Conservation (phyloP, 768 basidiomycete species). For the Tubosaeta sp. region DNA sequence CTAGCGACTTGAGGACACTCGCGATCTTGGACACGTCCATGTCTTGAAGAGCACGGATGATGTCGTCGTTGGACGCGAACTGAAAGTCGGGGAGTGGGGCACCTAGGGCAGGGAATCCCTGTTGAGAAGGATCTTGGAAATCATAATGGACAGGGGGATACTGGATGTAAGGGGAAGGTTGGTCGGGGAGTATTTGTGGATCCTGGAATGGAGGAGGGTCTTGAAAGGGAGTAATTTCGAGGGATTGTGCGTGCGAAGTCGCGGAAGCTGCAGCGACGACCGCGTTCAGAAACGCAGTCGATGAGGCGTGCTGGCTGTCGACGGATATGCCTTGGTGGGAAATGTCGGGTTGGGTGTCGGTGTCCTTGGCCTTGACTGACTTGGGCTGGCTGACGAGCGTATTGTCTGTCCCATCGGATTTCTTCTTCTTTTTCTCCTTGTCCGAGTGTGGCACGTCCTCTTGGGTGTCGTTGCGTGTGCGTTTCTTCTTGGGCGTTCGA, state of each 20-base stretch:
- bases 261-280: constrained; percentile 64
- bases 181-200: constrained; percentile 27
- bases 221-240: constrained; percentile 25
- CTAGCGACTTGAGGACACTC: constrained; percentile 58
- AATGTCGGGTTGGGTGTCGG: constrained; percentile 26
- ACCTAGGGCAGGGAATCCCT: constrained; percentile 21
- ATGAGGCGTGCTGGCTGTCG: constrained; percentile 43
- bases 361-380: constrained; percentile 32
- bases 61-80: constrained; percentile 63
- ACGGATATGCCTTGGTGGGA: constrained; percentile 17
- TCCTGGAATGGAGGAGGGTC: constrained; percentile 34
- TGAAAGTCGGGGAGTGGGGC: constrained; percentile 34
- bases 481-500: constrained; percentile 34
- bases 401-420: constrained; percentile 6
- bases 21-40: constrained; percentile 67
- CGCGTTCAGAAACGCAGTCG: constrained; percentile 58
- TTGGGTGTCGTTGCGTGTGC: constrained; percentile 16
- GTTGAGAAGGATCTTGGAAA: constrained; percentile 27
- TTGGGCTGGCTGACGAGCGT: constrained; percentile 22
- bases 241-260: constrained; percentile 34
- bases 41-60: constrained; percentile 68
- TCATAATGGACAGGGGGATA: constrained; percentile 29
- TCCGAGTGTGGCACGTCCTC: constrained; percentile 16
- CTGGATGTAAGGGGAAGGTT: constrained; percentile 24
- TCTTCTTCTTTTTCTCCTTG: constrained; percentile 36